Conservation (phyloP, 345 rosid genomes). For the Eucalyptus globulus region DNA sequence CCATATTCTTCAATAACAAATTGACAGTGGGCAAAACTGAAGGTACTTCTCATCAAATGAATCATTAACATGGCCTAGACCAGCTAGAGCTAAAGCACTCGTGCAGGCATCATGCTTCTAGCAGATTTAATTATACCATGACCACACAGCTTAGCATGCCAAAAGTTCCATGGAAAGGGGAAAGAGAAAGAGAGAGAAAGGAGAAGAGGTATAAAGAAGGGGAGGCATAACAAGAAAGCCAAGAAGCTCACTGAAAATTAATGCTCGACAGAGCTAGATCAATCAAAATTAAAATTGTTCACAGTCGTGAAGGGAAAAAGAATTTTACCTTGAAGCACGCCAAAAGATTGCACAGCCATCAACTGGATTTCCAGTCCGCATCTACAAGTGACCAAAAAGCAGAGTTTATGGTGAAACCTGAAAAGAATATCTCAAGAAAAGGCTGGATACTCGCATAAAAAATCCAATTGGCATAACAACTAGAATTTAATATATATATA, state of each 20-base stretch:
- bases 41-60: neutral
- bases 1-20: neutral
- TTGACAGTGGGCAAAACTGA: neutral
- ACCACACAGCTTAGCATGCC: neutral
- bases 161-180: neutral
- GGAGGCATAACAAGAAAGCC: neutral
- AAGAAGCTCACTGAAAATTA: neutral
- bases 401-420: neutral
- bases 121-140: neutral
- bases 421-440: neutral
- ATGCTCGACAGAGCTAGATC: neutral
- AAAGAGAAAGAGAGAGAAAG: neutral
- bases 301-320: neutral
- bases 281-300: neutral
- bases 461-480: neutral
- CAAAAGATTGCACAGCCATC: slow-evolving; percentile 99
- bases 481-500: too few relatives aligned
- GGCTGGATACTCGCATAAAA: neutral
- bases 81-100: neutral
- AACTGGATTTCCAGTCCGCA: slow-evolving; percentile 87
- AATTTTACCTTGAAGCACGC: slow-evolving; percentile 58
- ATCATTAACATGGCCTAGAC: neutral
- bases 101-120: neutral
- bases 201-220: neutral
- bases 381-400: slow-evolving; percentile 21